phyloP scores from a whole-genome alignment of 176 grass and related monocot genomes.

The Oryza meridionalis region DNA sequence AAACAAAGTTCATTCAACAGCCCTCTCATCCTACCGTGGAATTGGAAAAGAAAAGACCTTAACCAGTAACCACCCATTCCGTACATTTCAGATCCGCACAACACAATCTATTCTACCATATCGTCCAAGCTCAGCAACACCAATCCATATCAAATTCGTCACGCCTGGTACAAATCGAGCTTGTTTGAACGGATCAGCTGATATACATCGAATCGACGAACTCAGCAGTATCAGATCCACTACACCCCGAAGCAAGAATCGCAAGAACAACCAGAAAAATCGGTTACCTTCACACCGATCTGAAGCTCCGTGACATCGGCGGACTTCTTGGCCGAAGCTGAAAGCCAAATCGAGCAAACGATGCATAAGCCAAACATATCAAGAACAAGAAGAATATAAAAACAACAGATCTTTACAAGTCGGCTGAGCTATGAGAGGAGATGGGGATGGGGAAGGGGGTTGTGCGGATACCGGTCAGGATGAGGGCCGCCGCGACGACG shows the following conservation, averaged over 20 bases:
- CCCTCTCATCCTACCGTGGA: background rate
- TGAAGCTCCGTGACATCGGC: conserved; percentile 77
- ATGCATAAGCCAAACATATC: background rate
- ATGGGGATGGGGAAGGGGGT: background rate
- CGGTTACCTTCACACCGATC: conserved; percentile 82
- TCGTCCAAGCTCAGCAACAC: background rate
- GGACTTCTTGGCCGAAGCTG: conserved; percentile 86
- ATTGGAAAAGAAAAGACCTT: background rate
- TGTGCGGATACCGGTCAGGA: conserved; percentile 47
- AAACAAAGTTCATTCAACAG: conserved; percentile 7
- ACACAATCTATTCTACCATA: background rate
- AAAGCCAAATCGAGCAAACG: conserved; percentile 15
- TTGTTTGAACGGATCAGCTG: background rate
- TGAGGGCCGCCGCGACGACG: conserved; percentile 35
- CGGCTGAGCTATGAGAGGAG: background rate
- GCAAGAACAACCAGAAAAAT: background rate
- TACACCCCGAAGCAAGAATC: background rate
- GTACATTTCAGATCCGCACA: background rate
- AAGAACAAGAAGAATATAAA: background rate
- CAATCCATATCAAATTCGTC: background rate
- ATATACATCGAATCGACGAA: background rate
- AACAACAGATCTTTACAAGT: conserved; percentile 5
- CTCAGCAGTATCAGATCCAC: conserved; percentile 27
- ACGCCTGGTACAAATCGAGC: background rate
- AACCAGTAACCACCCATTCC: background rate